These are phyloP conservation scores for Candida silvicultrix DNA, from an alignment of 805 yeast genomes.

Conservation along the genomic window DNA sequence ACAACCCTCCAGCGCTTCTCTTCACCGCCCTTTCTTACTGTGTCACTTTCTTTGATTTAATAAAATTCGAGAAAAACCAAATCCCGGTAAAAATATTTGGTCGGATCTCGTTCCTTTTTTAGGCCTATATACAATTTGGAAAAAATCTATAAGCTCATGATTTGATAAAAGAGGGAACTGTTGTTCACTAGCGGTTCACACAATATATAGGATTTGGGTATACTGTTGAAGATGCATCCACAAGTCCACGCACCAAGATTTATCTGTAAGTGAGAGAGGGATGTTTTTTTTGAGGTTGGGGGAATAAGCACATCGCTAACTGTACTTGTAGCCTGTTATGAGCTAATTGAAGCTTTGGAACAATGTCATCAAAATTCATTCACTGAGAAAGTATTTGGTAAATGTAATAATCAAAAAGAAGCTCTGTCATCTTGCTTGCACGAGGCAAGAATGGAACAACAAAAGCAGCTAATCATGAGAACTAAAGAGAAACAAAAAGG, in stretches of 20 bases:
- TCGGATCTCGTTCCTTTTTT: not conserved
- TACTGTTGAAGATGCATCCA: slow-evolving; percentile 42
- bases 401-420: slow-evolving; percentile 79
- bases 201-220: not conserved
- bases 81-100: not conserved
- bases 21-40: too few relatives aligned
- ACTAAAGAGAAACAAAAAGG: slow-evolving; percentile 51
- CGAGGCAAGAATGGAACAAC: slow-evolving; percentile 60
- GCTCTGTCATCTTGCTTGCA: slow-evolving; percentile 77
- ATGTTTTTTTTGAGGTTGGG: too few relatives aligned
- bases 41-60: too few relatives aligned
- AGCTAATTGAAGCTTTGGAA: slow-evolving; percentile 80
- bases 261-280: slow-evolving; percentile 34
- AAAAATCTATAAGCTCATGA: too few relatives aligned
- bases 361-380: slow-evolving; percentile 77
- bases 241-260: slow-evolving; percentile 45
- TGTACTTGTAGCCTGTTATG: slow-evolving; percentile 52
- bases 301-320: not conserved
- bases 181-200: not conserved
- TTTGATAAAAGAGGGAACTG: too few relatives aligned
- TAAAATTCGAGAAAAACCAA: not conserved
- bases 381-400: slow-evolving; percentile 66
- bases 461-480: slow-evolving; percentile 43
- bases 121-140: not conserved
- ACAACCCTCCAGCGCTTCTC: too few relatives aligned